These are phyloP conservation scores for Plenodomus lindquistii DNA, from an alignment of 2,329 filamentous ascomycete genomes.

Conservation along the genomic window DNA sequence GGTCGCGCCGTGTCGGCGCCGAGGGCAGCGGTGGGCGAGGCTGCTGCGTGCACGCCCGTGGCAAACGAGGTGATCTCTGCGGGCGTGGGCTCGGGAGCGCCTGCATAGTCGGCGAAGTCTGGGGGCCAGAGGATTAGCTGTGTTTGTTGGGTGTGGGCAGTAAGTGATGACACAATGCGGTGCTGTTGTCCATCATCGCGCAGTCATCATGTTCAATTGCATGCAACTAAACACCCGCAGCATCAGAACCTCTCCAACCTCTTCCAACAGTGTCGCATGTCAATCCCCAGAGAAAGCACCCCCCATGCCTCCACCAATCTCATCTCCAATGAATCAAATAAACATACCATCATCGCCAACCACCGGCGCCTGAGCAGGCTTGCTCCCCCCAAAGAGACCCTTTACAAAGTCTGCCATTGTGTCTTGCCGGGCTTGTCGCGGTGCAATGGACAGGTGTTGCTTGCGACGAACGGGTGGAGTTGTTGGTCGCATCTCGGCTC, in stretches of 20 bases:
- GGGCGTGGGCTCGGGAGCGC: slow-evolving; percentile 68
- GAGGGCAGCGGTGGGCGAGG: slow-evolving; percentile 27
- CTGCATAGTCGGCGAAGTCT: slow-evolving; percentile 96
- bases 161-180: no score
- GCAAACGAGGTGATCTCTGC: slow-evolving; percentile 51
- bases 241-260: no score
- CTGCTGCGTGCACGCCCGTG: slow-evolving; percentile 31
- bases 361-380: slow-evolving; percentile 59
- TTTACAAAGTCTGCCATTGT: slow-evolving; percentile 62
- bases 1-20: slow-evolving; percentile 58
- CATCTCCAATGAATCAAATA: not conserved
- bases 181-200: no score
- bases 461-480: slow-evolving; percentile 14
- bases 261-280: no score
- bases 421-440: slow-evolving; percentile 11
- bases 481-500: slow-evolving; percentile 25
- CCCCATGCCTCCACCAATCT: not conserved
- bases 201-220: no score
- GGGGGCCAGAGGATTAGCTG: slow-evolving; percentile 3
- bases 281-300: no score
- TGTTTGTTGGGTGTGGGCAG: not conserved
- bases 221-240: no score
- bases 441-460: slow-evolving; percentile 23
- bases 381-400: slow-evolving; percentile 69
- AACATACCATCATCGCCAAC: slow-evolving; percentile 68